Evolutionary conservation across 1,284 basidiomycete species (phyloP), one percentile per base, ranked within the genome.

Genomic region (Fomitopsis betulina): DNA sequence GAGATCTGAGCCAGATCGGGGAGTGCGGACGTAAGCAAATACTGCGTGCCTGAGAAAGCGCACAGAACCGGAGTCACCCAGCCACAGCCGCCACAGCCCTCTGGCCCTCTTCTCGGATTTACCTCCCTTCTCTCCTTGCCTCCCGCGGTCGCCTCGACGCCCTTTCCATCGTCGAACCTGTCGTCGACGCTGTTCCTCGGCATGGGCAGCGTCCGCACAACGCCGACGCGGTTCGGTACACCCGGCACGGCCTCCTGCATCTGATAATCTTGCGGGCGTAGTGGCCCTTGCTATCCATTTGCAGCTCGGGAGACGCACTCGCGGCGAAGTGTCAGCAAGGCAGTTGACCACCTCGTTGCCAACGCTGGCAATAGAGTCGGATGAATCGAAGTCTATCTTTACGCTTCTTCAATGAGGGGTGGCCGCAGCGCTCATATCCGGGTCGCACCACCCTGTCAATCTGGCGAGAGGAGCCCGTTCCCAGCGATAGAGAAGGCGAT

Each of bases 1-100:
- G 60, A 57, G 60, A 54, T 58, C 60, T 52, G 25, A 30, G n/a
- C 35, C 21, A 53, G 60, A 57, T 60, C 51, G 57, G 53, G n/a
- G 39, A 54, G 58, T 25, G 60, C 60, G 58, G 37, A 56, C 56
- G 55, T 38, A 53, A 38, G 38, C 56, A 37, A 32, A 50, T 43
- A 56, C 27, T 23, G 35, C 53, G 57, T 58, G 57, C 57, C 57
- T 58, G 58, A 55, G 49, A 47, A 43, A 51, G 49, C 49, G 49
- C 57, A 42, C 55, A 33, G 45, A 47, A 51, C 49, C 49, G 49
- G 49, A 51, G 49, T 51, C 49, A 51, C 12, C 49, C 49, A 30
- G 8, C n/a, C n/a, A n/a, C n/a, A n/a, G n/a, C n/a, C n/a, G 49
- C 49, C 49, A 51, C 49, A 51, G 49, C 49, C 49, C 17, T 32